Base-by-base conservation (phyloP, 768 basidiomycete species). In the Suillus spraguei region DNA sequence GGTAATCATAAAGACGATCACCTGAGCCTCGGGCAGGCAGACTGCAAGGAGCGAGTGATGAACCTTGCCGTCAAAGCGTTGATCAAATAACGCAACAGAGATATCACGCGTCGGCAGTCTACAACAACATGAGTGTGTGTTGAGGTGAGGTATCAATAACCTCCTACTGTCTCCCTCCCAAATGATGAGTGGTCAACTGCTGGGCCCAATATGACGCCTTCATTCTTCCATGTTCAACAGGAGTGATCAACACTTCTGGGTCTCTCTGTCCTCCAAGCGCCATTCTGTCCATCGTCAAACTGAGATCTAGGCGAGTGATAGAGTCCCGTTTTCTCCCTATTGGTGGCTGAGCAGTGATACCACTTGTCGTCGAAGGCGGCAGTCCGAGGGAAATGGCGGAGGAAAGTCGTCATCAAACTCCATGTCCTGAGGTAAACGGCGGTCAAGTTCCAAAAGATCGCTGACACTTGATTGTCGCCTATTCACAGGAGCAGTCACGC, bases 171-270 rank as follows among this genome's bases (percentile, higher is more conserved):
- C 69, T 69, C 54, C 75, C 71, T 0, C 79, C 66, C 20, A 87
- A 77, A n/a, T 82, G 77, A 60, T 83, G 80, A 16, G 82, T 78
- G 60, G 80, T 73, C 17, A 94, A 66, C 59, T 76, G 81, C 67
- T 92, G 86, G 75, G 89, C 84, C 91, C 92, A 94, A 69, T 86
- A 90, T 0, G 86, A 80, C 2, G 89, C 83, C 60, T 85, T 86
- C 86, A 91, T 88, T 64, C 87, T 81, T 6, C 84, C 85, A 69
- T 88, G 82, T 63, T 88, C 86, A 22, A 80, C 78, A 0, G 82
- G 78, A 13, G 77, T 70, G 1, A 79, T 63, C 16, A 74, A 66
- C 2, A 71, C 62, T 22, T 87, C 86, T 8, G 72, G 66, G 3
- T 85, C 87, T 38, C 78, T 77, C 4, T 72, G 70, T 3, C 81